Base-by-base conservation (phyloP, 495 filamentous ascomycete species). In the Aspergillus carlsbadensis region DNA sequence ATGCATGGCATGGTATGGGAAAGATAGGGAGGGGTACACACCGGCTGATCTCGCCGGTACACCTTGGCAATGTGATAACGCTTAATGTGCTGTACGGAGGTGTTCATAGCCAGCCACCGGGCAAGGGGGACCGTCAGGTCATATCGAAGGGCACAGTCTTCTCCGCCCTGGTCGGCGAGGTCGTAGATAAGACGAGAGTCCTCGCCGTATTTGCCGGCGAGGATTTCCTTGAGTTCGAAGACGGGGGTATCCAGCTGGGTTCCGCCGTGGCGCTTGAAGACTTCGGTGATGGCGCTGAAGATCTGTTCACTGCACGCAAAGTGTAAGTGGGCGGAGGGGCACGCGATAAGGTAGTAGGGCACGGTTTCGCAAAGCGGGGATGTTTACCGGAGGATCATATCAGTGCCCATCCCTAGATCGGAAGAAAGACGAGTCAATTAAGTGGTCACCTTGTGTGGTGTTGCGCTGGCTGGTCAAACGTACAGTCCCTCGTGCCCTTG, bases 81-180 rank as follows among this genome's bases (percentile, higher is more conserved):
- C 71, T 94, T 95, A 70, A 95, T 91, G 62, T 71, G 82, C 66
- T 87, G 83, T 29, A 91, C 75, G 51, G 79, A 74, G 11, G 81
- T 67, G 76, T 92, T 93, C 88, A 92, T 91, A 57, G 90, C 89
- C 45, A 93, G 83, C 85, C 86, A 93, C 62, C 91, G 84, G 18
- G 89, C 90, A 63, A 92, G 93, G 17, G 89, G 89, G n/a, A 95
- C 91, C 1, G 93, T 96, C 59, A 96, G 73, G 68, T 96, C 93
- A 69, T 96, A 96, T 58, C 92, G 85, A 56, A 96, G 78, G 10
- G 89, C 88, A 76, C 85, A 89, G 63, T 91, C 77, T 74, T 94
- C 89, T 43, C 90, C 91, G 59, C 89, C 91, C 70, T 94, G 90
- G 65, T 95, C 88, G 45, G 84, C 82, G 45, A 93, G 84, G 67